Conservation (phyloP, 805 yeast genomes). For the Wickerhamiella sorbophila region DNA sequence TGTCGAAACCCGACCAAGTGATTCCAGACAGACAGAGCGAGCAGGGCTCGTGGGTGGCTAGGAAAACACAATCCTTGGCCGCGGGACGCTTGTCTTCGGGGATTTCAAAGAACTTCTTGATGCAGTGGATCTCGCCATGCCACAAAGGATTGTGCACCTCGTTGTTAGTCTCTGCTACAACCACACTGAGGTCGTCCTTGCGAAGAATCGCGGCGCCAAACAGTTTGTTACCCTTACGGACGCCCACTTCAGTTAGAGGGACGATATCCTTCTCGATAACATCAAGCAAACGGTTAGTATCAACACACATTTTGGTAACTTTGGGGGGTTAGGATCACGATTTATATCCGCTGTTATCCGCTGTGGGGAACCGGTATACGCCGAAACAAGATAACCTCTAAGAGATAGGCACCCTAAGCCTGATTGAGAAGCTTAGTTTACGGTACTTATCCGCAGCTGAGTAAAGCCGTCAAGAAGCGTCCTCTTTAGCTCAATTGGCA, state of each 20-base stretch:
- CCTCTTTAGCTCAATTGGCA: conserved; percentile 23
- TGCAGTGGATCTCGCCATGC: conserved; percentile 15
- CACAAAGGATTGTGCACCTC: conserved; percentile 13
- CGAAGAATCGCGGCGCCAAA: conserved; percentile 17
- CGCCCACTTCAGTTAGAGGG: conserved; percentile 12
- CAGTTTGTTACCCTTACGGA: conserved; percentile 10
- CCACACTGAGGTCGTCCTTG: conserved; percentile 13
- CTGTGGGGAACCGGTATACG: too few relatives aligned
- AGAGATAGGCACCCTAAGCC: too few relatives aligned
- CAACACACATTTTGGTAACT: background rate
- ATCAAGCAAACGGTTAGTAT: conserved; percentile 10
- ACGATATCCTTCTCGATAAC: conserved; percentile 13
- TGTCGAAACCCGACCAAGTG: conserved; percentile 18
- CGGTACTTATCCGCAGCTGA: too few relatives aligned
- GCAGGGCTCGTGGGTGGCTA: conserved; percentile 18
- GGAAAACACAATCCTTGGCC: conserved; percentile 14
- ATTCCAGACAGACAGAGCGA: conserved; percentile 16
- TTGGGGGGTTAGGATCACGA: too few relatives aligned
- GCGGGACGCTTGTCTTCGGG: conserved; percentile 7
- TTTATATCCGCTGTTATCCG: too few relatives aligned
- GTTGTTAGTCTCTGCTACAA: conserved; percentile 13
- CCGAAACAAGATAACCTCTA: too few relatives aligned
- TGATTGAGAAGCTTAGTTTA: too few relatives aligned
- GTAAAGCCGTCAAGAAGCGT: conserved; percentile 1
- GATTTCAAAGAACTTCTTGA: conserved; percentile 12